Evolutionary conservation across 352 stramenopile species (phyloP).

Genomic region (Aphanomyces euteiches): DNA sequence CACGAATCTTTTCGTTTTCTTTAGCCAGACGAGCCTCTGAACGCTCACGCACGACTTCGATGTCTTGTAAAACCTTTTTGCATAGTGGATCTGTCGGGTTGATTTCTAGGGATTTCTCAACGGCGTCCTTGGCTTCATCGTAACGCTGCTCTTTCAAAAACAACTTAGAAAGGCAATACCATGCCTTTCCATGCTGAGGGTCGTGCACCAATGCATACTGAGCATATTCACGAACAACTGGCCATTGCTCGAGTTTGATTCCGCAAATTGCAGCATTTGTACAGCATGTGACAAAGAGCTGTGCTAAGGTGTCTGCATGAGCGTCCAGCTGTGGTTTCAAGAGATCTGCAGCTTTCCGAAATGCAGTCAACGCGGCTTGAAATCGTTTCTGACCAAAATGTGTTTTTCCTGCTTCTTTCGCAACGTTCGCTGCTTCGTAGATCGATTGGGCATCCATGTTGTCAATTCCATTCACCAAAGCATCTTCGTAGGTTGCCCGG

Average conservation of each 20-base stretch:
- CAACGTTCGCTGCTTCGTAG: slow-evolving; percentile 41
- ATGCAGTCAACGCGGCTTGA: slow-evolving; percentile 67
- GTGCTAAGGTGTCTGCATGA: slow-evolving; percentile 47
- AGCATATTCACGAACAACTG: slow-evolving; percentile 56
- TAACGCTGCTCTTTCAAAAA: slow-evolving; percentile 58
- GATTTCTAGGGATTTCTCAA: slow-evolving; percentile 40
- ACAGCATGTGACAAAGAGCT: slow-evolving; percentile 53
- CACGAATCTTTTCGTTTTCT: background rate
- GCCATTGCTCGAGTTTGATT: slow-evolving; percentile 57
- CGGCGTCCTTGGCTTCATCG: slow-evolving; percentile 42
- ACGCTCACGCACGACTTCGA: background rate
- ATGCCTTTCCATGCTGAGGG: slow-evolving; percentile 47
- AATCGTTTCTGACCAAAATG: slow-evolving; percentile 64
- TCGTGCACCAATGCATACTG: slow-evolving; percentile 53
- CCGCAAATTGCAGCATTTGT: slow-evolving; percentile 74
- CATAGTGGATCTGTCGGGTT: slow-evolving; percentile 52
- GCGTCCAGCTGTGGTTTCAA: slow-evolving; percentile 33
- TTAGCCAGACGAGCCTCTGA: background rate
- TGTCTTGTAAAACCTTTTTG: slow-evolving; percentile 30
- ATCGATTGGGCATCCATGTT: slow-evolving; percentile 39
- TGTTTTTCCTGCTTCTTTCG: slow-evolving; percentile 55
- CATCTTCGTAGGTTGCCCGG: slow-evolving; percentile 19
- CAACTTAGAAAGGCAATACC: slow-evolving; percentile 68
- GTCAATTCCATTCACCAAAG: background rate
- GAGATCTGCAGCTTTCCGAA: slow-evolving; percentile 39